phyloP scores from a whole-genome alignment of 176 grass and related monocot genomes.

The Hyparrhenia diplandra region DNA sequence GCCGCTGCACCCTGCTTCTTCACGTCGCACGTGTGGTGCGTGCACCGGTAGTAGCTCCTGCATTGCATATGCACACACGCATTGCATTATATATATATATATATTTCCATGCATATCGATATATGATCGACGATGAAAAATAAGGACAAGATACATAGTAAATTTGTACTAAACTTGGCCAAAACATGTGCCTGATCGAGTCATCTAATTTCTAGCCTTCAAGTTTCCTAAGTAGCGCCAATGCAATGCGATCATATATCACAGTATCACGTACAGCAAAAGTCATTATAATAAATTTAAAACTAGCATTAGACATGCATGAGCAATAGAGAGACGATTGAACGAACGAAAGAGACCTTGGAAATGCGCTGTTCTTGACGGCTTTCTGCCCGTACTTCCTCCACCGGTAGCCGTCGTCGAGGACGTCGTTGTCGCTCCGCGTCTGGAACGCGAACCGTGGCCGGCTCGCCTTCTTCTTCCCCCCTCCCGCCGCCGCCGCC shows the following conservation, averaged over 20 bases:
- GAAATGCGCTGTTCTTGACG: conserved; percentile 75
- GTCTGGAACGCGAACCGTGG: conserved; percentile 86
- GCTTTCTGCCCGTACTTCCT: conserved; percentile 94
- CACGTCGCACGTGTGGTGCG: conserved; percentile 52
- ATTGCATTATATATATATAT: not conserved
- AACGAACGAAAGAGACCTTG: conserved; percentile 37
- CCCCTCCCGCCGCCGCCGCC: conserved; percentile 1
- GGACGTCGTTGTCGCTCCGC: conserved; percentile 71
- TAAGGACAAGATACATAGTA: too few relatives aligned
- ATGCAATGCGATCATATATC: too few relatives aligned
- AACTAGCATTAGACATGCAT: not conserved
- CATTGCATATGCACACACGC: not conserved
- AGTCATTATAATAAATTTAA: not conserved
- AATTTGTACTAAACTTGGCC: too few relatives aligned
- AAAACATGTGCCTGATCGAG: too few relatives aligned
- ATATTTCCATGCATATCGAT: too few relatives aligned
- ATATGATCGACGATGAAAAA: too few relatives aligned
- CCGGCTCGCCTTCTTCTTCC: conserved; percentile 44
- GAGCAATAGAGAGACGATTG: not conserved
- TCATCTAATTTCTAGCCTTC: too few relatives aligned
- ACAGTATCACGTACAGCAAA: too few relatives aligned
- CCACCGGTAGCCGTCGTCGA: conserved; percentile 94
- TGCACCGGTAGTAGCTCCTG: conserved; percentile 74
- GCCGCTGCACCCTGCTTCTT: conserved; percentile 72
- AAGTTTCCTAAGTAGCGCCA: too few relatives aligned